Evolutionary conservation across 331 rosid genomes (phyloP).

Genomic region (Spiraea crenata): DNA sequence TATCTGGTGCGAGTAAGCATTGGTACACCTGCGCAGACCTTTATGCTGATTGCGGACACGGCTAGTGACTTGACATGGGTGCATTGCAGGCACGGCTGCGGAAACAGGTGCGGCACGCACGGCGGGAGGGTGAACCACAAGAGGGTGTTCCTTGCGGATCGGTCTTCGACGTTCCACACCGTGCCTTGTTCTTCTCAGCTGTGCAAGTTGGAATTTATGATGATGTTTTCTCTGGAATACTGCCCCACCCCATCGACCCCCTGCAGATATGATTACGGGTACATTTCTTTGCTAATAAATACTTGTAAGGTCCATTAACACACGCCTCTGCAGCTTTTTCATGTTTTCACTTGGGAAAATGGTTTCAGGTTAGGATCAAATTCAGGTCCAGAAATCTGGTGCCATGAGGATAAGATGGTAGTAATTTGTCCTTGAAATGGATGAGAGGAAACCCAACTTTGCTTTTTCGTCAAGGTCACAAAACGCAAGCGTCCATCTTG

Average conservation of each 20-base stretch:
- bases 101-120: neutral
- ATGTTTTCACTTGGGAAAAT: neutral
- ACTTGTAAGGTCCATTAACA: no score
- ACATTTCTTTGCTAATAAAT: neutral
- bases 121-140: neutral
- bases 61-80: conserved; percentile 79
- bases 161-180: conserved; percentile 38
- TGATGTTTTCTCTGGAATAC: conserved; percentile 30
- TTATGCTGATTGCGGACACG: conserved; percentile 57
- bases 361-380: neutral
- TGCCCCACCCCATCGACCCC: conserved; percentile 53
- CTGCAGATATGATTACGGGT: conserved; percentile 68
- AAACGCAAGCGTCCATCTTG: conserved; percentile 7
- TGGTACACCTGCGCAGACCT: conserved; percentile 57
- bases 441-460: neutral
- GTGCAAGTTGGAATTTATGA: conserved; percentile 41
- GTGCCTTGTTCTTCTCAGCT: conserved; percentile 36
- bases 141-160: conserved; percentile 40
- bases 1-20: conserved; percentile 52
- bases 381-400: conserved; percentile 4
- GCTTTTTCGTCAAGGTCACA: no score
- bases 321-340: no score
- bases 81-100: conserved; percentile 29
- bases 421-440: neutral
- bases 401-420: no score